A percentile compares a stretch with the other conserved stretches of the same genome.
These are phyloP conservation scores for Rhizopus delemar DNA, from an alignment of 371 early-diverging fungal species.

Conservation along the genomic window DNA sequence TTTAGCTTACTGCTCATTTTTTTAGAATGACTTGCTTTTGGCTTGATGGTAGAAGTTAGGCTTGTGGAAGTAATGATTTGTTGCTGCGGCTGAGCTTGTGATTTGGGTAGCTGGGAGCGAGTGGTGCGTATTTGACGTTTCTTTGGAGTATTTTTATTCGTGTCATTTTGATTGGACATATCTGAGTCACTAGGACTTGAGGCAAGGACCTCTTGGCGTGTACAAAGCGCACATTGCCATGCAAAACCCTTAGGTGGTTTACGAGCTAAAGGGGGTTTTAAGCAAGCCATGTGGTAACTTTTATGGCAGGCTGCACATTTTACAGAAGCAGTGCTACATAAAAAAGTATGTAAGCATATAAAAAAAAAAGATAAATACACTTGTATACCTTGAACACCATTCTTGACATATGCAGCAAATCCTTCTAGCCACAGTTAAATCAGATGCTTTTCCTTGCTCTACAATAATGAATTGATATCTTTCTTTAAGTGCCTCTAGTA, in stretches of 20 bases:
- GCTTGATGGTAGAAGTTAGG: not conserved
- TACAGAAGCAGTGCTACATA: conserved; percentile 51
- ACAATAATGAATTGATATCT: conserved; percentile 81
- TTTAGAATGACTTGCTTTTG: conserved; percentile 6
- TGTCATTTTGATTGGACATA: not conserved
- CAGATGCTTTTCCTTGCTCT: conserved; percentile 77
- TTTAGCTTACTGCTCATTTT: conserved; percentile 9
- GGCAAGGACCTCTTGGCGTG: conserved; percentile 32
- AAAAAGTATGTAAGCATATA: not conserved
- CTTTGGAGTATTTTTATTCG: not conserved
- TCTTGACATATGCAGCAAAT: conserved; percentile 77
- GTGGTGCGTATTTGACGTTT: conserved; percentile 24
- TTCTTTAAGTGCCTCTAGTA: conserved; percentile 63
- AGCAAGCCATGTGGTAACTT: conserved; percentile 74
- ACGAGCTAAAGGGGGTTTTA: conserved; percentile 71
- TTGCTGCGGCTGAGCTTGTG: conserved; percentile 2
- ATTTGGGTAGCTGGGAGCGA: conserved; percentile 13
- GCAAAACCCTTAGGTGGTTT: conserved; percentile 82
- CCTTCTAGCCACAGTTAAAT: conserved; percentile 69
- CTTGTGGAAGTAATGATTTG: not conserved
- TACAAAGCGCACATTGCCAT: conserved; percentile 79
- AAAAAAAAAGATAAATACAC: conserved; percentile 13
- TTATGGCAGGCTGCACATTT: conserved; percentile 74
- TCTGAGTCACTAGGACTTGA: not conserved
- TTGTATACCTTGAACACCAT: conserved; percentile 70